A percentile compares a stretch with the other conserved stretches of the same genome.
Conservation (phyloP, 345 rosid genomes). For the Nasturtium officinale region DNA sequence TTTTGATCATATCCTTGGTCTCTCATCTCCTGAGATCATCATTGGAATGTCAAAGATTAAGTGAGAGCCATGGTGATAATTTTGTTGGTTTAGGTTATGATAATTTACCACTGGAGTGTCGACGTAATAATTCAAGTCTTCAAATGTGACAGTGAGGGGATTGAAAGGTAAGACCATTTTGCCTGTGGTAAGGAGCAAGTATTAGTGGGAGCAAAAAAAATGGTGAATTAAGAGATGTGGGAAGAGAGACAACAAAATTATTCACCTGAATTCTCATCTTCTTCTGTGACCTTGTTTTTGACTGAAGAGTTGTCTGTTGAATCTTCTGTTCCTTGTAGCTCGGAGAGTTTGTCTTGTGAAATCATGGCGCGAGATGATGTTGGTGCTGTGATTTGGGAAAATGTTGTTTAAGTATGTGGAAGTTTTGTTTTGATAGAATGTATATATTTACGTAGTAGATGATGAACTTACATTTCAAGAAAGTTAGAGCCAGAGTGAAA, state of each 20-base stretch:
- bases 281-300: conserved; percentile 26
- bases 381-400: conserved; percentile 57
- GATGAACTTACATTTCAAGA: conserved; percentile 52
- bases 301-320: conserved; percentile 15
- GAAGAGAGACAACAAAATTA: neutral
- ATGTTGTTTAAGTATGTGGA: neutral
- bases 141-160: conserved; percentile 74
- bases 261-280: conserved; percentile 25
- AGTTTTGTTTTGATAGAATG: neutral
- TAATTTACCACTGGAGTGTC: conserved; percentile 75
- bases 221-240: conserved; percentile 4
- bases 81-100: neutral
- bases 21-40: conserved; percentile 66
- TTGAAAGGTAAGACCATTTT: conserved; percentile 74
- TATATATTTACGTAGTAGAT: conserved; percentile 9
- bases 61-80: neutral
- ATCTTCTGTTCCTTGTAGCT: conserved; percentile 50
- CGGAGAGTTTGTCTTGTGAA: conserved; percentile 60
- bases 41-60: neutral
- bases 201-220: neutral
- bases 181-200: conserved; percentile 25
- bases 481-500: conserved; percentile 56
- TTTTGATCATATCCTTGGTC: conserved; percentile 59
- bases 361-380: conserved; percentile 67
- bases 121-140: conserved; percentile 66